phyloP scores from a whole-genome alignment of 805 yeast genomes.

The Blastobotrys attinorum region DNA sequence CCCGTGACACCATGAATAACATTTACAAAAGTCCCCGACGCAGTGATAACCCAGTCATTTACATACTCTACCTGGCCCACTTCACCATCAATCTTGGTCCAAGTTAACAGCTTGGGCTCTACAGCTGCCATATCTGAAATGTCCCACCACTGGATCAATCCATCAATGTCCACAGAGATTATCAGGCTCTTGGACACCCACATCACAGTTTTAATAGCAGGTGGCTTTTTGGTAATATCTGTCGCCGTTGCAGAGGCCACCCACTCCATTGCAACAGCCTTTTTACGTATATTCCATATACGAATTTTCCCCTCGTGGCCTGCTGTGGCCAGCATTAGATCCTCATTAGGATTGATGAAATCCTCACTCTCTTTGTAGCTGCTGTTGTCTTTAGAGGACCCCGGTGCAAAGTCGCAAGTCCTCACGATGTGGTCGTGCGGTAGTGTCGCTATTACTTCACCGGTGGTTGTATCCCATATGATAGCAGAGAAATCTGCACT shows the following conservation, averaged over 20 bases:
- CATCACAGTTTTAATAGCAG: conserved; percentile 16
- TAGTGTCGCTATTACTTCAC: conserved; percentile 13
- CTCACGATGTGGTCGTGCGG: conserved; percentile 21
- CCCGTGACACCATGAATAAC: conserved; percentile 17
- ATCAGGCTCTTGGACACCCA: conserved; percentile 19
- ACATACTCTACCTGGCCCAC: conserved; percentile 21
- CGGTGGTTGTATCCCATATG: conserved; percentile 19
- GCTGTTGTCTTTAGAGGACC: background rate
- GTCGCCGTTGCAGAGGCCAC: conserved; percentile 13
- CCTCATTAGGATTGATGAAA: background rate
- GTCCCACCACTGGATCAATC: conserved; percentile 25
- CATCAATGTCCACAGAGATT: conserved; percentile 19
- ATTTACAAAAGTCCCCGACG: conserved; percentile 20
- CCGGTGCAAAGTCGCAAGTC: conserved; percentile 16
- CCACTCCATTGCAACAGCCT: conserved; percentile 17
- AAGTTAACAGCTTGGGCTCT: conserved; percentile 5
- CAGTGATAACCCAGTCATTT: conserved; percentile 16
- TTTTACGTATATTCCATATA: conserved; percentile 18
- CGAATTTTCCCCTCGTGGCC: conserved; percentile 23
- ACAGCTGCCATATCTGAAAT: conserved; percentile 10
- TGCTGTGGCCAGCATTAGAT: conserved; percentile 18
- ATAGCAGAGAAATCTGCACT: conserved; percentile 29
- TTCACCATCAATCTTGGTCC: conserved; percentile 4
- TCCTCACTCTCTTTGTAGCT: background rate
- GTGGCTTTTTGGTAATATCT: no score